Evolutionary conservation across 495 filamentous ascomycete species (phyloP).

Genomic region (Lepidopterella palustris): DNA sequence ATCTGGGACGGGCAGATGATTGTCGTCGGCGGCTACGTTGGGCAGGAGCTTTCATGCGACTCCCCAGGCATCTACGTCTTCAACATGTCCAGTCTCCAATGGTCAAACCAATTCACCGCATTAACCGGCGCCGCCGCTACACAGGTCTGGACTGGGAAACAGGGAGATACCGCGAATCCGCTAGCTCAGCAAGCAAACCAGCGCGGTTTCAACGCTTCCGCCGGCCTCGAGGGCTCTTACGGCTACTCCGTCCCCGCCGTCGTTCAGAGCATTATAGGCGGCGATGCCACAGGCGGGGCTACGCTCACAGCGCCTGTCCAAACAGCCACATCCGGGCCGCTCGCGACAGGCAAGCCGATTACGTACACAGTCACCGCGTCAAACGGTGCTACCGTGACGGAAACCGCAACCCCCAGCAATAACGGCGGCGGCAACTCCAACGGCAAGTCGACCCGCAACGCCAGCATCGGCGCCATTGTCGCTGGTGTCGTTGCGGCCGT

Average conservation of each 20-base stretch:
- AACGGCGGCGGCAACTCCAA: conserved; percentile 14
- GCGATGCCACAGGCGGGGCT: conserved; percentile 53
- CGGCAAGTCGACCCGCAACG: conserved; percentile 21
- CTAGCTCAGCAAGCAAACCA: conserved; percentile 44
- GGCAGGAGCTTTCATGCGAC: conserved; percentile 55
- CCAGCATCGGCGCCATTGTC: conserved; percentile 56
- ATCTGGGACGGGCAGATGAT: conserved; percentile 66
- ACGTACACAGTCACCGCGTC: conserved; percentile 58
- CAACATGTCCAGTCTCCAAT: conserved; percentile 53
- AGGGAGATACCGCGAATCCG: conserved; percentile 31
- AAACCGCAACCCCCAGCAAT: conserved; percentile 35
- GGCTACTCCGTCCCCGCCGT: conserved; percentile 58
- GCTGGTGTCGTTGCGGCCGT: conserved; percentile 58
- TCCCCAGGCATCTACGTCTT: conserved; percentile 64
- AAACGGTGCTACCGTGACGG: conserved; percentile 51
- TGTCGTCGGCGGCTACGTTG: conserved; percentile 65
- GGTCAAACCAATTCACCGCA: conserved; percentile 55
- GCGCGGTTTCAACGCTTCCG: conserved; percentile 27
- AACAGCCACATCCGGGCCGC: conserved; percentile 57
- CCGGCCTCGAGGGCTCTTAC: conserved; percentile 49
- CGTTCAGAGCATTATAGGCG: conserved; percentile 59
- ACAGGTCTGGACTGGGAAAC: conserved; percentile 4
- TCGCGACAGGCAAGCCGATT: conserved; percentile 58
- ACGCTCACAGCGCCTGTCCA: conserved; percentile 60
- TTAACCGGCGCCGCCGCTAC: conserved; percentile 28